These are phyloP conservation scores for Drechslera avenae DNA, from an alignment of 2,329 filamentous ascomycete genomes.

Conservation along the genomic window DNA sequence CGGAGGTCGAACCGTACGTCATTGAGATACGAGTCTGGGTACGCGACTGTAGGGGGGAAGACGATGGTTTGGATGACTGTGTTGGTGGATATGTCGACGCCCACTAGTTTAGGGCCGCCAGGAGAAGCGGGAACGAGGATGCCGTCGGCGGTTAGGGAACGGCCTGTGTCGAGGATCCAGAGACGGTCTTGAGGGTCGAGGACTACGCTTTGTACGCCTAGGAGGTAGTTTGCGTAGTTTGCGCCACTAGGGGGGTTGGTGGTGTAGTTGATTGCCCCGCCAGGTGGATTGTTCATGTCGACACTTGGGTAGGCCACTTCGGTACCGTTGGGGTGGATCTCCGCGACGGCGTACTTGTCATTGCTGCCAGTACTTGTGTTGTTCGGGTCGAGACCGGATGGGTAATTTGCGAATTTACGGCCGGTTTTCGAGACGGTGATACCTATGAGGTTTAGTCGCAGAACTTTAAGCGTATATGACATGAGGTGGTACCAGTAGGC, in stretches of 20 bases:
- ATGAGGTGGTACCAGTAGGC: conserved; percentile 45
- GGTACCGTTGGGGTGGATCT: conserved; percentile 52
- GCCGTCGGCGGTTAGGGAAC: conserved; percentile 51
- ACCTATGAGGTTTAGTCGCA: conserved; percentile 34
- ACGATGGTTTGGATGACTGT: conserved; percentile 57
- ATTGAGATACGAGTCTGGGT: conserved; percentile 58
- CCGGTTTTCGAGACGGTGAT: conserved; percentile 59
- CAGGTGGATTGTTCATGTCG: conserved; percentile 56
- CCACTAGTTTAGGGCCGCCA: conserved; percentile 59
- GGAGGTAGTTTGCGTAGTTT: conserved; percentile 57
- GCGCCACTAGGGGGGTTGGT: conserved; percentile 53
- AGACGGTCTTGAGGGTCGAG: conserved; percentile 57
- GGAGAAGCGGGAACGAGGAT: conserved; percentile 52
- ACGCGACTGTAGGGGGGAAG: conserved; percentile 56
- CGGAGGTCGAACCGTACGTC: conserved; percentile 61
- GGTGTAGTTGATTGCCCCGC: conserved; percentile 58
- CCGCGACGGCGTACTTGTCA: conserved; percentile 56
- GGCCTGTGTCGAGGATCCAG: conserved; percentile 61
- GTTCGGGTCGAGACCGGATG: conserved; percentile 55
- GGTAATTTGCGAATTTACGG: conserved; percentile 60
- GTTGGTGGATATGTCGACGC: conserved; percentile 54
- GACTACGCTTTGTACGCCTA: conserved; percentile 60
- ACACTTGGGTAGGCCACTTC: conserved; percentile 52
- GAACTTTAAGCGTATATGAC: not conserved
- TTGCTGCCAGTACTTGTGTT: conserved; percentile 53